phyloP scores from a whole-genome alignment of 352 stramenopile genomes.

The Phytophthora sp. region DNA sequence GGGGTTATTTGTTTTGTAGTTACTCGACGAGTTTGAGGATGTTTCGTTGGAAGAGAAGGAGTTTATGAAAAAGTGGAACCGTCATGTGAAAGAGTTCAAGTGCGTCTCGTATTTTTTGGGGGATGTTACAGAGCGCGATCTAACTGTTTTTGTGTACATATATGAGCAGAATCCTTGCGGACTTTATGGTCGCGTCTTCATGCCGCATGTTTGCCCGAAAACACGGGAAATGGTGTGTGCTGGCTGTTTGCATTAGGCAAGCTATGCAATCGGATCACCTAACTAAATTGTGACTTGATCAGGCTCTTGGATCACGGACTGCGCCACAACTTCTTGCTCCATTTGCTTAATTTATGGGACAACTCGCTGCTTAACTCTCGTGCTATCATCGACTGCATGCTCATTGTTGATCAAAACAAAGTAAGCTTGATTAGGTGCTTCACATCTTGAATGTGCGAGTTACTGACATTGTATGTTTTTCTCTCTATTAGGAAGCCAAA shows the following conservation, averaged over 20 bases:
- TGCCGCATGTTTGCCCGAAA: conserved; percentile 85
- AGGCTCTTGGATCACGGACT: conserved; percentile 79
- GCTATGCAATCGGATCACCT: not conserved
- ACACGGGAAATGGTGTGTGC: conserved; percentile 76
- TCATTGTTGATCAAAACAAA: conserved; percentile 79
- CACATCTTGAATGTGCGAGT: not conserved
- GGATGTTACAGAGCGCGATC: not conserved
- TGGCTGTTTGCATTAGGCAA: not conserved
- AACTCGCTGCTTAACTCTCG: conserved; percentile 87
- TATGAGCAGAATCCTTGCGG: conserved; percentile 67
- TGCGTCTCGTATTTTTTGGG: conserved; percentile 20
- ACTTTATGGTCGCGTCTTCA: conserved; percentile 89
- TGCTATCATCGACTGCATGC: conserved; percentile 88
- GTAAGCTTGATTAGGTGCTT: conserved; percentile 18
- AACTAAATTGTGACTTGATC: not conserved
- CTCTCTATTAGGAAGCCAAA: conserved; percentile 19
- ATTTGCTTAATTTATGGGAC: conserved; percentile 92
- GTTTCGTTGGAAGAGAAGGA: conserved; percentile 88
- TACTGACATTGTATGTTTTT: not conserved
- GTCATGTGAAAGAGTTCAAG: conserved; percentile 81
- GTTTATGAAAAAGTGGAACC: conserved; percentile 93
- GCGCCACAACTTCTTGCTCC: conserved; percentile 87
- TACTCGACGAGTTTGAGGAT: conserved; percentile 90
- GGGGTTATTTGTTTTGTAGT: conserved; percentile 31
- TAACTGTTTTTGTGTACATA: conserved; percentile 3